Conservation (phyloP, 2,329 filamentous ascomycete species). For the Ophiognomonia clavigignenti-juglandacearum region DNA sequence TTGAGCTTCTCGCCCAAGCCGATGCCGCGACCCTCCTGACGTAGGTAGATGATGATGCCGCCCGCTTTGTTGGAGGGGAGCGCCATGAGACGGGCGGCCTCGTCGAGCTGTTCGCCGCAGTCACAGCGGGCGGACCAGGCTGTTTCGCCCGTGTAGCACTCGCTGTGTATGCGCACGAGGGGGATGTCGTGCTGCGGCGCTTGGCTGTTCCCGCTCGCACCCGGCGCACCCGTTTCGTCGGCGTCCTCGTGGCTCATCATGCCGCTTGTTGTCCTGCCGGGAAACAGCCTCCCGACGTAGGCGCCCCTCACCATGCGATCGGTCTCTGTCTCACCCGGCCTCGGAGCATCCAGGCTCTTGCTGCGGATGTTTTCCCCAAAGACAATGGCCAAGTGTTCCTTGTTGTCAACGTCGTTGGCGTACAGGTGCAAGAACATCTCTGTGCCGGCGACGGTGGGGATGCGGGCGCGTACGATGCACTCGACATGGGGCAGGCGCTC, state of each 20-base stretch:
- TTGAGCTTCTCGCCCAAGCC: slow-evolving; percentile 94
- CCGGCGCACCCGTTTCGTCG: slow-evolving; percentile 4
- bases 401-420: slow-evolving; percentile 85
- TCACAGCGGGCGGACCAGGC: slow-evolving; percentile 98
- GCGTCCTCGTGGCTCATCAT: slow-evolving; percentile 37
- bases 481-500: slow-evolving; percentile 77
- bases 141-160: slow-evolving; percentile 98
- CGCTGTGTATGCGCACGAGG: slow-evolving; percentile 90
- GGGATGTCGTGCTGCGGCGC: slow-evolving; percentile 37
- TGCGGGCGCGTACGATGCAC: slow-evolving; percentile 89
- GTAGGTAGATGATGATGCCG: slow-evolving; percentile 90
- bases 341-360: slow-evolving; percentile 63
- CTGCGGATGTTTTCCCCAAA: slow-evolving; percentile 84
- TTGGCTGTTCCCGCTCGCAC: slow-evolving; percentile 10
- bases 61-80: slow-evolving; percentile 59
- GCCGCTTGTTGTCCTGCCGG: slow-evolving; percentile 74
- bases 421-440: slow-evolving; percentile 98
- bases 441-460: slow-evolving; percentile 83
- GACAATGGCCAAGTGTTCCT: slow-evolving; percentile 95
- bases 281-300: slow-evolving; percentile 82
- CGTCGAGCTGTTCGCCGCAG: slow-evolving; percentile 95
- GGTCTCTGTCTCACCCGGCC: slow-evolving; percentile 76
- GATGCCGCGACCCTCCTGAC: slow-evolving; percentile 94
- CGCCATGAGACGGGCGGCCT: slow-evolving; percentile 90
- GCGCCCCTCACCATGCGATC: slow-evolving; percentile 92